A percentile compares a stretch with the other conserved stretches of the same genome.
Evolutionary conservation across 495 filamentous ascomycete species (phyloP).

Genomic region (Chaetomidium leptoderma): DNA sequence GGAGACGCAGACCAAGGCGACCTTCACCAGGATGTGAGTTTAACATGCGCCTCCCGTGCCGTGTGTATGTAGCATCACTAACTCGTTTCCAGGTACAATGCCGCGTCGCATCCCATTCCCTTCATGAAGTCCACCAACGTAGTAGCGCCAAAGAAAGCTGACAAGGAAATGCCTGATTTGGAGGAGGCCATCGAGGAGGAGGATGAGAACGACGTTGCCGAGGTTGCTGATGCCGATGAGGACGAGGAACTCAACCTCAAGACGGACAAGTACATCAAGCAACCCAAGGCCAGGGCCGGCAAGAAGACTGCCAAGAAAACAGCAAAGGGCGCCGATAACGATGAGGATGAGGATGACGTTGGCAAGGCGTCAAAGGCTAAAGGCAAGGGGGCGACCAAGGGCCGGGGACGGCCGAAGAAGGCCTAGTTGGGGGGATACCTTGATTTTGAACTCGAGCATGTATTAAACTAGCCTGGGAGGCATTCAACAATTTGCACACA

Average conservation of each 20-base stretch:
- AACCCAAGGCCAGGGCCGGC: constrained; percentile 66
- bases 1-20: constrained; percentile 76
- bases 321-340: constrained; percentile 29
- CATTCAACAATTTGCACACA: not conserved
- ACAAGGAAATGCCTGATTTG: constrained; percentile 82
- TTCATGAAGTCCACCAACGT: constrained; percentile 91
- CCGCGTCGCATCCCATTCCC: constrained; percentile 78
- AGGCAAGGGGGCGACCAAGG: constrained; percentile 18
- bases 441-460: not conserved
- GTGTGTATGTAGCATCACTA: constrained; percentile 17
- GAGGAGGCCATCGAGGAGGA: constrained; percentile 95
- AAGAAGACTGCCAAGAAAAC: constrained; percentile 47
- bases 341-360: constrained; percentile 29
- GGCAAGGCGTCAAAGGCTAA: constrained; percentile 23
- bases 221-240: constrained; percentile 58
- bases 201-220: constrained; percentile 65
- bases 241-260: constrained; percentile 75
- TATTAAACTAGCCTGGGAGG: not conserved
- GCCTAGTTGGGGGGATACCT: constrained; percentile 3
- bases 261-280: constrained; percentile 95
- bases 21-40: constrained; percentile 78
- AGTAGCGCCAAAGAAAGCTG: constrained; percentile 60
- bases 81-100: constrained; percentile 65
- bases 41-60: not conserved
- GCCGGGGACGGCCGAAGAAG: constrained; percentile 27